Evolutionary conservation across 73 alveolate species (phyloP).

Genomic region (Paraurostyla sp.): DNA sequence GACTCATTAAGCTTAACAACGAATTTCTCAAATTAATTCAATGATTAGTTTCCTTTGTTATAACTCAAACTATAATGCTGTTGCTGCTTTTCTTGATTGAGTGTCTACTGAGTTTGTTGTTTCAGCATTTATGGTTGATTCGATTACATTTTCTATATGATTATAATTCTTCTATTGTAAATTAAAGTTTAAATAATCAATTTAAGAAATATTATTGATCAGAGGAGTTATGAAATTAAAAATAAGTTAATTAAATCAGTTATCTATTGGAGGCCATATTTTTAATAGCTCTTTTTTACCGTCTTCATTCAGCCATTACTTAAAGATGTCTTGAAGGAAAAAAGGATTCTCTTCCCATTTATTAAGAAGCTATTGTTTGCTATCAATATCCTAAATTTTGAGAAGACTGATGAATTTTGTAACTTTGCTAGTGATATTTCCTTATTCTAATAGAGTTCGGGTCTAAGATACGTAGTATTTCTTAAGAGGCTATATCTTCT

Average conservation of each 20-base stretch:
- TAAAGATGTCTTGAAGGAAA: not conserved
- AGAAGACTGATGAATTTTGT: not conserved
- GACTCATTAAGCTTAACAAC: not conserved
- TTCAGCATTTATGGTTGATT: too few relatives aligned
- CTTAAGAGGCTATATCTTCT: not conserved
- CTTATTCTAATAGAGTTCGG: not conserved
- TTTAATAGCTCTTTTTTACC: not conserved
- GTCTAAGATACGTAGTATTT: not conserved
- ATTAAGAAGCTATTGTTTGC: not conserved
- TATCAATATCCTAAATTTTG: not conserved
- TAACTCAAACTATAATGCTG: too few relatives aligned
- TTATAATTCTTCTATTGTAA: too few relatives aligned
- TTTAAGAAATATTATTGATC: too few relatives aligned
- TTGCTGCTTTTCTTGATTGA: too few relatives aligned
- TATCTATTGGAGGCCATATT: constrained; percentile 11
- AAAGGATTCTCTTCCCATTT: constrained; percentile 36
- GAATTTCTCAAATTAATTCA: not conserved
- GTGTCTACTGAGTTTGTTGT: too few relatives aligned
- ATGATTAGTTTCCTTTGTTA: too few relatives aligned
- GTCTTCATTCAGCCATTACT: constrained; percentile 29
- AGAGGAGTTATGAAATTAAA: too few relatives aligned
- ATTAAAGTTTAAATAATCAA: too few relatives aligned
- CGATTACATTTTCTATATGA: too few relatives aligned
- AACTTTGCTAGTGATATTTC: constrained; percentile 21
- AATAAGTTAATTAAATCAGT: too few relatives aligned